phyloP scores from a whole-genome alignment of 192 early-diverging fungal species.

The Paraglomus occultum region DNA sequence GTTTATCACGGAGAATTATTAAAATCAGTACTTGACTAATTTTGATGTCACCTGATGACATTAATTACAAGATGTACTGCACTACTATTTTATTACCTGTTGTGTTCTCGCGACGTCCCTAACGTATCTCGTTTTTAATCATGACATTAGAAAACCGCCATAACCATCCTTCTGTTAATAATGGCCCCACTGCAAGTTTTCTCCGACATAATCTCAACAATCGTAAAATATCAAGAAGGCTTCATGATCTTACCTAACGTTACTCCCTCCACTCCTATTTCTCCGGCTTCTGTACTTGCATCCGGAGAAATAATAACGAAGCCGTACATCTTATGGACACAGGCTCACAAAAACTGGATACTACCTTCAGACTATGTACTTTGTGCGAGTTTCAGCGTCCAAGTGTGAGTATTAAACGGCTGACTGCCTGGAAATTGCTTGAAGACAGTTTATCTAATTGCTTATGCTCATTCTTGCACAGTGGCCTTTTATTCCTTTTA shows the following conservation, averaged over 20 bases:
- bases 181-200: slow-evolving; percentile 9
- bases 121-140: background rate
- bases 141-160: slow-evolving; percentile 14
- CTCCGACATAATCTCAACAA: slow-evolving; percentile 30
- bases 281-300: too few relatives aligned
- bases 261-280: too few relatives aligned
- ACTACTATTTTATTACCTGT: too few relatives aligned
- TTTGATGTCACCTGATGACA: too few relatives aligned
- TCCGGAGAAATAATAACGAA: slow-evolving; percentile 29
- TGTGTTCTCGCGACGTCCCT: too few relatives aligned
- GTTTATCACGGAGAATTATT: too few relatives aligned
- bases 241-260: slow-evolving; percentile 28
- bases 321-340: slow-evolving; percentile 34
- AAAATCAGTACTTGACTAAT: too few relatives aligned
- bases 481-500: slow-evolving; percentile 39
- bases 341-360: slow-evolving; percentile 18
- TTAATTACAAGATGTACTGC: too few relatives aligned
- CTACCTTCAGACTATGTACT: slow-evolving; percentile 36
- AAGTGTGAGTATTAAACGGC: slow-evolving; percentile 36
- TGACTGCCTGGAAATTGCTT: background rate
- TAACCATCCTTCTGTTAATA: slow-evolving; percentile 11
- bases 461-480: slow-evolving; percentile 19
- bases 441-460: background rate
- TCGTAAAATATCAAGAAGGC: slow-evolving; percentile 42
- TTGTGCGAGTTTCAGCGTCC: slow-evolving; percentile 40